Conservation (phyloP, 257 asterid genomes). For the Nicotiana tomentosiformis region DNA sequence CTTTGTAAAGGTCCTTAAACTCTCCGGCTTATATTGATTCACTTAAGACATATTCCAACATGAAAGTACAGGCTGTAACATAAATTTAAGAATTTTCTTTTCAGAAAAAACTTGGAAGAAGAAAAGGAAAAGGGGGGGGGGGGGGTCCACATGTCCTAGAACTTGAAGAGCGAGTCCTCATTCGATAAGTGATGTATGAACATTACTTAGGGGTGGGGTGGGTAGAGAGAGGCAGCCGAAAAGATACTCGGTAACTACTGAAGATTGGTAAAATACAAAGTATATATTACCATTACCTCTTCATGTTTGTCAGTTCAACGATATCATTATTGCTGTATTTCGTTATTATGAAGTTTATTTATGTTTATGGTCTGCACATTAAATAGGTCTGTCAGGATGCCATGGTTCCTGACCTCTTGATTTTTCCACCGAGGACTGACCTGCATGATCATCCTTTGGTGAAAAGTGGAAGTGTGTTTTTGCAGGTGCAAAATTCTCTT, state of each 20-base stretch:
- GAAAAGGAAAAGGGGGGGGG: too few species aligned
- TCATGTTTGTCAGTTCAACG: background rate
- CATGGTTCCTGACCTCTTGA: conserved; percentile 61
- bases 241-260: background rate
- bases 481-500: conserved; percentile 53
- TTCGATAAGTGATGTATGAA: background rate
- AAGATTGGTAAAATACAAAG: background rate
- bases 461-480: conserved; percentile 52
- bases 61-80: too few species aligned
- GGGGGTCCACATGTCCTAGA: too few species aligned
- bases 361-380: background rate
- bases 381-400: conserved; percentile 72
- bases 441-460: conserved; percentile 87
- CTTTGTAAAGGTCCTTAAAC: too few species aligned
- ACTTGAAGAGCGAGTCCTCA: background rate
- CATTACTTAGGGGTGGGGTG: background rate
- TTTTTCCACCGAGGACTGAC: conserved; percentile 84
- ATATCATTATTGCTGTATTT: background rate
- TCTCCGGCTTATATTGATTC: too few species aligned
- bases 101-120: too few species aligned
- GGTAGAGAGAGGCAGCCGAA: background rate
- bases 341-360: background rate
- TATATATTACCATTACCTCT: background rate
- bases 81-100: too few species aligned
- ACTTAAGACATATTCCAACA: too few species aligned